Evolutionary conservation across 148 eudicot species (phyloP).

Genomic region (Amaranthus hypochondriacus): DNA sequence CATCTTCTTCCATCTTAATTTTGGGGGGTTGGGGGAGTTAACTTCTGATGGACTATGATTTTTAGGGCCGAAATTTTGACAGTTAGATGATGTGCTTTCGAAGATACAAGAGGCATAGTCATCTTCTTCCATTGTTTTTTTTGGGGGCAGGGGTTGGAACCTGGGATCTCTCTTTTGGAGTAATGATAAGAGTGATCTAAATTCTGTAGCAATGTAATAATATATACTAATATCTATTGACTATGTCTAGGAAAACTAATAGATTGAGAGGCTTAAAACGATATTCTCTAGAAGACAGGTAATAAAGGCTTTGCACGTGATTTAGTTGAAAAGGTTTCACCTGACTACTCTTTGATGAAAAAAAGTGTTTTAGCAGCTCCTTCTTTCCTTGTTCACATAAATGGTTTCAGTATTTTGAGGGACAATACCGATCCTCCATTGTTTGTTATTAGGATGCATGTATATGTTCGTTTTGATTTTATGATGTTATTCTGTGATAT

Average conservation of each 20-base stretch:
- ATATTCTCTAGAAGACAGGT: background rate
- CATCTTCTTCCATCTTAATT: background rate
- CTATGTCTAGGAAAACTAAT: background rate
- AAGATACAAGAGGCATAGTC: conserved; percentile 73
- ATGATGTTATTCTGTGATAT: background rate
- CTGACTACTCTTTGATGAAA: background rate
- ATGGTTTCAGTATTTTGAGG: background rate
- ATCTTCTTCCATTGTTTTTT: background rate
- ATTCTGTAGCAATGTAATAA: background rate
- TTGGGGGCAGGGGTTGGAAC: background rate
- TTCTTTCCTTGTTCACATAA: background rate
- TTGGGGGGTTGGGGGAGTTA: background rate
- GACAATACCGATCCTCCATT: conserved; percentile 2
- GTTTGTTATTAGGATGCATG: background rate
- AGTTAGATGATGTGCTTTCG: conserved; percentile 73
- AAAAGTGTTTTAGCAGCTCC: conserved; percentile 2
- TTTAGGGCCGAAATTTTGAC: too few species aligned
- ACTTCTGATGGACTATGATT: background rate
- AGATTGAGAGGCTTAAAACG: background rate
- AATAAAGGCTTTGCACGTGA: conserved; percentile 4
- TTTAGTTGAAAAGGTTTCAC: background rate
- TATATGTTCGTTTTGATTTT: background rate
- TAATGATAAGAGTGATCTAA: background rate
- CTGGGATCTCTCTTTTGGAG: background rate
- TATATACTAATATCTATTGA: background rate